Conservation (phyloP, 176 grass and related monocot genomes). For the Urochloa ruziziensis region DNA sequence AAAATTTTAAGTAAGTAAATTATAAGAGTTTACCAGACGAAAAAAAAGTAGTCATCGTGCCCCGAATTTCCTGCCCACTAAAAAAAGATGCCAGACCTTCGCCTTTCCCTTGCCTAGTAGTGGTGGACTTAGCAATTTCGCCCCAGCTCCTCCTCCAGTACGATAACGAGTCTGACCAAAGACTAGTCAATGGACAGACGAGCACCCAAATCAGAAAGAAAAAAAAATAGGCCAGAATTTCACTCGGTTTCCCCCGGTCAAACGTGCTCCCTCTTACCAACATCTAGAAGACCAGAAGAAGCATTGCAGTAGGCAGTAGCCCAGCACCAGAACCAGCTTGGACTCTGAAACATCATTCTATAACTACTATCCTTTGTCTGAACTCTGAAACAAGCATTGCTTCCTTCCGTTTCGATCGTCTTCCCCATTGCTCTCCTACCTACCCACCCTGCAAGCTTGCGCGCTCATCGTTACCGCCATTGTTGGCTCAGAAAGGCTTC, state of each 20-base stretch:
- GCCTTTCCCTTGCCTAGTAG: background rate
- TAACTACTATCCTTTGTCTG: background rate
- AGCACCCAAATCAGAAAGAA: background rate
- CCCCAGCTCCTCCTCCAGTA: background rate
- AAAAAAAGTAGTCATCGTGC: background rate
- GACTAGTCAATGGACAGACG: constrained; percentile 36
- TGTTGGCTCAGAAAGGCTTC: background rate
- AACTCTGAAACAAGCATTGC: background rate
- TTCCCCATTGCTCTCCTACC: background rate
- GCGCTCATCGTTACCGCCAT: background rate
- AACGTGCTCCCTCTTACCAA: constrained; percentile 23
- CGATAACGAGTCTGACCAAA: constrained; percentile 45
- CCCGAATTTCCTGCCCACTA: constrained; percentile 4
- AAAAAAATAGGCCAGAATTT: background rate
- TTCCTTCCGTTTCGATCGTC: background rate
- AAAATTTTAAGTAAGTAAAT: background rate
- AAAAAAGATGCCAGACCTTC: constrained; percentile 2
- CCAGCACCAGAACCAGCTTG: background rate
- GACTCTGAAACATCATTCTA: background rate
- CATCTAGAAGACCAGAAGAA: background rate
- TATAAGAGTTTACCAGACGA: background rate
- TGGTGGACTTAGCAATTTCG: constrained; percentile 9
- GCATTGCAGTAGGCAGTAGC: background rate
- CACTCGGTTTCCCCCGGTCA: constrained; percentile 50
- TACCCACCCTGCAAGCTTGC: background rate